phyloP scores from a whole-genome alignment of 495 filamentous ascomycete species.

The Alectoria sarmentosa region DNA sequence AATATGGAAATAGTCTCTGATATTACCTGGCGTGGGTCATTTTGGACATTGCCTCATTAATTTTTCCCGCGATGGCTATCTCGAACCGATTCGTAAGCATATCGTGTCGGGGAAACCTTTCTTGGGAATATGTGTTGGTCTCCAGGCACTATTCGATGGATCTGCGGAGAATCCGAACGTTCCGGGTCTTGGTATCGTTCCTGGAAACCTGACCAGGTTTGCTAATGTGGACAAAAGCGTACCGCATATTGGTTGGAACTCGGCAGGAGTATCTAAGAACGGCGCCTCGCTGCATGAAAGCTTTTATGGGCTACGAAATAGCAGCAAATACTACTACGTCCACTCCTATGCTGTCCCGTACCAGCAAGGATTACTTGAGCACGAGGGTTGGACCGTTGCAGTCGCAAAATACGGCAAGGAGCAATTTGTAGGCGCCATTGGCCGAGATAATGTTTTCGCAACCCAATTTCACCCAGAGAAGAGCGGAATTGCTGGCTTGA shows the following conservation, averaged over 20 bases:
- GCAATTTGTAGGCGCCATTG: constrained; percentile 86
- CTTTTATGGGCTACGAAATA: constrained; percentile 67
- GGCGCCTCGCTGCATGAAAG: constrained; percentile 40
- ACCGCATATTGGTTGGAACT: constrained; percentile 98
- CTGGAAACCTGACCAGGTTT: constrained; percentile 66
- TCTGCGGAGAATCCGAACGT: constrained; percentile 69
- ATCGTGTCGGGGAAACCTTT: constrained; percentile 87
- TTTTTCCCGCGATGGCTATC: constrained; percentile 68
- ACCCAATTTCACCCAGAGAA: constrained; percentile 99
- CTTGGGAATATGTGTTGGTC: constrained; percentile 94
- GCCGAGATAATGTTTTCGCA: constrained; percentile 74
- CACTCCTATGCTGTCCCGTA: constrained; percentile 89
- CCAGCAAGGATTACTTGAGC: constrained; percentile 58
- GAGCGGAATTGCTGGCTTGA: constrained; percentile 79
- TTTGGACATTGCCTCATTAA: constrained; percentile 92
- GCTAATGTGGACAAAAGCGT: constrained; percentile 73
- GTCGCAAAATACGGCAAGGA: constrained; percentile 82
- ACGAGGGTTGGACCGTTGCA: constrained; percentile 80
- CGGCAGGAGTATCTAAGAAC: constrained; percentile 52
- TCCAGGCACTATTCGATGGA: constrained; percentile 82
- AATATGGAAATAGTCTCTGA: constrained; percentile 41
- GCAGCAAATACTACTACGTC: constrained; percentile 97
- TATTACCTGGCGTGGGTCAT: constrained; percentile 92
- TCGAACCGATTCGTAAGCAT: constrained; percentile 70
- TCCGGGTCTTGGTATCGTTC: constrained; percentile 67